Evolutionary conservation across 1,284 basidiomycete genomes (phyloP), one percentile per base, ranked within the genome.

Genomic region (Cerrena zonata): DNA sequence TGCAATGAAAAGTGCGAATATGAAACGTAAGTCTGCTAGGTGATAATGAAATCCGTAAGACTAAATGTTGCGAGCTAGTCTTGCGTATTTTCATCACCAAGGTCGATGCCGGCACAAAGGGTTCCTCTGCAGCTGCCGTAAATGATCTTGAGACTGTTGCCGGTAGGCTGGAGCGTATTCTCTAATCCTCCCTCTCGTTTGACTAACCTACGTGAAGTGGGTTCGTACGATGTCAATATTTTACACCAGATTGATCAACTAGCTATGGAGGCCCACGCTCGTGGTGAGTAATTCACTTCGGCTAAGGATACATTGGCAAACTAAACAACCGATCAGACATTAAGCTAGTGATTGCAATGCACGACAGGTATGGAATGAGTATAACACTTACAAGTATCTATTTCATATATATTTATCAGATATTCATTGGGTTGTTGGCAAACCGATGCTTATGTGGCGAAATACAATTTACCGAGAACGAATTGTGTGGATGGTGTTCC

Each of bases 211-310:
- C 46, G 5, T 18, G 34, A 24, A 59, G 65, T 37, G 65, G 65
- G 13, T 24, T n/a, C 47, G 2, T 67, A 67, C 51, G 65, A 67
- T 56, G 64, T 66, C 47, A 61, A 58, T 10, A 61, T 66, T 40
- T 55, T 67, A 15, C 39, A 52, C 23, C 45, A 53, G 41, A 60
- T 67, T 52, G 65, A 67, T 47, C 44, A 38, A 18, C 43, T 56
- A 13, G 54, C 54, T n/a, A 34, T 49, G 10, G 54, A 56, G 59
- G 55, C 64, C 58, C 56, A 67, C 65, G 62, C 53, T 45, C 26
- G 64, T 62, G 45, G 59, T 60, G n/a, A 18, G 48, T 44, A 18
- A 11, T 11, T 12, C 18, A 15, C 13, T 23, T 21, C 21, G 44
- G 7, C 10, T 45, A 7, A 23, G 10, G 7, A 27, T 13, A 12